These are phyloP conservation scores for Diutina siamensis DNA, from an alignment of 1,139 yeast species.

Conservation along the genomic window DNA sequence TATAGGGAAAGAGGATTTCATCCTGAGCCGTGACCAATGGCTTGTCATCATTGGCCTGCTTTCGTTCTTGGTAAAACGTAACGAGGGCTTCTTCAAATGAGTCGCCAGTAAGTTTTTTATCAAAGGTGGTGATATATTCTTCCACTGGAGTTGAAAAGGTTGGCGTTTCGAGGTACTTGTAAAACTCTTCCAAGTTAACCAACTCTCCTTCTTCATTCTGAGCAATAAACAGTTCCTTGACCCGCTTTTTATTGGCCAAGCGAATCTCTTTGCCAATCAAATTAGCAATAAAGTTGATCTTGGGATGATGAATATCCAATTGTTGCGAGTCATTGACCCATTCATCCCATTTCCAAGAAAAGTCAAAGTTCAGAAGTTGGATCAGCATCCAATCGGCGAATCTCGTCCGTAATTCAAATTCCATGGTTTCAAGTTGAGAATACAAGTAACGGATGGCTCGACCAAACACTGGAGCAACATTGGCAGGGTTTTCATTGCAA, in stretches of 20 bases:
- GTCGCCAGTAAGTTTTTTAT: constrained; percentile 26
- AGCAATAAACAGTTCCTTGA: constrained; percentile 63
- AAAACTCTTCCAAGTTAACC: constrained; percentile 41
- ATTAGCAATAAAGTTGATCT: constrained; percentile 61
- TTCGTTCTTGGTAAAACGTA: constrained; percentile 20
- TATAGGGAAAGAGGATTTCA: constrained; percentile 27
- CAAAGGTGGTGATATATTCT: constrained; percentile 23
- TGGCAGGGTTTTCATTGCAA: constrained; percentile 77
- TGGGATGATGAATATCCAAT: constrained; percentile 50
- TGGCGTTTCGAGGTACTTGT: constrained; percentile 44
- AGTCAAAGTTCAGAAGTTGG: constrained; percentile 87
- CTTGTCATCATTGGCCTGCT: constrained; percentile 17
- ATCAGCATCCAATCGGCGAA: constrained; percentile 89
- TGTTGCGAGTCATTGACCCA: constrained; percentile 57
- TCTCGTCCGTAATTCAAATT: constrained; percentile 63
- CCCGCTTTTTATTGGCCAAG: constrained; percentile 57
- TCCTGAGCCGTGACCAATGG: constrained; percentile 27
- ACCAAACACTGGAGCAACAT: constrained; percentile 92
- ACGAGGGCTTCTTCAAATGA: constrained; percentile 14
- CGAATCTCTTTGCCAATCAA: constrained; percentile 77
- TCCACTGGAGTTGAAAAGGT: constrained; percentile 15
- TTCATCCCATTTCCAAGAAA: constrained; percentile 97
- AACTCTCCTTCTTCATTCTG: constrained; percentile 17
- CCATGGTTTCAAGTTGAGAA: constrained; percentile 53
- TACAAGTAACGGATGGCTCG: constrained; percentile 84